A percentile compares a stretch with the other conserved stretches of the same genome.
These are phyloP conservation scores for Leishmania gerbilli DNA, from an alignment of 208 protist genomes.

Conservation along the genomic window DNA sequence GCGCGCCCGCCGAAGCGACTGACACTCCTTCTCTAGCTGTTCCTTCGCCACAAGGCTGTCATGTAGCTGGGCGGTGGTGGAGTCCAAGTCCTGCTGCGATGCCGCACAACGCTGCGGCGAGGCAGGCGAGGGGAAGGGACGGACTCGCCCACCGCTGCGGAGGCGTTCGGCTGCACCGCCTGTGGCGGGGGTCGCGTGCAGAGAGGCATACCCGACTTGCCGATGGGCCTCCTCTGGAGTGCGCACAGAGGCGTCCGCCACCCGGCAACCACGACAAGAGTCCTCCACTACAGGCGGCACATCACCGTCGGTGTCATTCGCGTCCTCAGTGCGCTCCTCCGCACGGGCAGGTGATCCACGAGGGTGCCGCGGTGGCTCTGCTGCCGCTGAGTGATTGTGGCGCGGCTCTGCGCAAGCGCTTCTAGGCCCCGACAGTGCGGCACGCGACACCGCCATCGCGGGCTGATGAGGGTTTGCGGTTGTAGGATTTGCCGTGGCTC, in stretches of 20 bases:
- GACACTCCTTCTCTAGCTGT: conserved; percentile 68
- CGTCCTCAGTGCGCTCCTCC: neutral
- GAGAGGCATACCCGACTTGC: conserved; percentile 13
- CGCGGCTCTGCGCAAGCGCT: neutral
- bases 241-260: conserved; percentile 1
- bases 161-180: neutral
- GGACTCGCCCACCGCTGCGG: neutral
- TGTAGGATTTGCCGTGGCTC: neutral
- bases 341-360: neutral
- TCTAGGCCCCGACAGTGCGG: neutral
- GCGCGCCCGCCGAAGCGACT: conserved; percentile 40
- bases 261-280: neutral
- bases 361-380: neutral
- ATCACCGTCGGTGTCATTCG: neutral
- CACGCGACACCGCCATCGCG: neutral
- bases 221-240: neutral
- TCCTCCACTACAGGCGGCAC: neutral
- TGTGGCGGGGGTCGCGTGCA: conserved; percentile 19
- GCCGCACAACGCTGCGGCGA: conserved; percentile 11
- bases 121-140: neutral
- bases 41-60: conserved; percentile 59
- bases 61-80: conserved; percentile 48
- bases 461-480: neutral
- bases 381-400: neutral
- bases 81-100: conserved; percentile 19